A percentile compares a stretch with the other conserved stretches of the same genome.
These are phyloP conservation scores for Ogataea pignaliae DNA, from an alignment of 805 yeast species.

Conservation along the genomic window DNA sequence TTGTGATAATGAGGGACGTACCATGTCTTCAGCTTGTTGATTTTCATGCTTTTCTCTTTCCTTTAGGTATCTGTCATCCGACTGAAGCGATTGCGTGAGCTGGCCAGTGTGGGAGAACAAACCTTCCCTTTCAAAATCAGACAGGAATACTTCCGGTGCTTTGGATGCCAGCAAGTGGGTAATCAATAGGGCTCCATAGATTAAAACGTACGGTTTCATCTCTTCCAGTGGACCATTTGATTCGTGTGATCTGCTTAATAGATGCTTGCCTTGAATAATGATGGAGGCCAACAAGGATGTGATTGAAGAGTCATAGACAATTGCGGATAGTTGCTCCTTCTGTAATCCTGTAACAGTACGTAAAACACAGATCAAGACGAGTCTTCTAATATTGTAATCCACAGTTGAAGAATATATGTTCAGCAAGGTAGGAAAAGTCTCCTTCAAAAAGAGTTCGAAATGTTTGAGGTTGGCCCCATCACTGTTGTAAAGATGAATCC, in stretches of 20 bases:
- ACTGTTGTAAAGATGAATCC: conserved; percentile 28
- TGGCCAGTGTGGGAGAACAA: conserved; percentile 46
- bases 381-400: conserved; percentile 58
- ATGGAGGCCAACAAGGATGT: conserved; percentile 54
- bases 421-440: conserved; percentile 49
- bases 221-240: conserved; percentile 12
- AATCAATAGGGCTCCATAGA: conserved; percentile 49
- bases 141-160: conserved; percentile 40
- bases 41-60: conserved; percentile 3
- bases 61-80: conserved; percentile 7
- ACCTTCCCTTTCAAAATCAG: conserved; percentile 67
- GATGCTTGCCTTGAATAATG: conserved; percentile 47
- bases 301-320: conserved; percentile 34
- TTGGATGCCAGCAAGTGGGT: conserved; percentile 40
- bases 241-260: conserved; percentile 13
- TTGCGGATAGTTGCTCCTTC: conserved; percentile 25
- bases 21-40: conserved; percentile 5
- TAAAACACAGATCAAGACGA: conserved; percentile 48
- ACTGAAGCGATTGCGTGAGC: conserved; percentile 26
- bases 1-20: neutral
- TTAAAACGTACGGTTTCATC: conserved; percentile 35
- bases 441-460: conserved; percentile 35
- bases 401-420: conserved; percentile 70
- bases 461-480: conserved; percentile 16
- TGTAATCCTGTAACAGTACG: conserved; percentile 44